Percentiles rank a stretch among this genome's conserved stretches.
Conservation (phyloP, 129 eudicot genomes). For the Lonicera japonica region DNA sequence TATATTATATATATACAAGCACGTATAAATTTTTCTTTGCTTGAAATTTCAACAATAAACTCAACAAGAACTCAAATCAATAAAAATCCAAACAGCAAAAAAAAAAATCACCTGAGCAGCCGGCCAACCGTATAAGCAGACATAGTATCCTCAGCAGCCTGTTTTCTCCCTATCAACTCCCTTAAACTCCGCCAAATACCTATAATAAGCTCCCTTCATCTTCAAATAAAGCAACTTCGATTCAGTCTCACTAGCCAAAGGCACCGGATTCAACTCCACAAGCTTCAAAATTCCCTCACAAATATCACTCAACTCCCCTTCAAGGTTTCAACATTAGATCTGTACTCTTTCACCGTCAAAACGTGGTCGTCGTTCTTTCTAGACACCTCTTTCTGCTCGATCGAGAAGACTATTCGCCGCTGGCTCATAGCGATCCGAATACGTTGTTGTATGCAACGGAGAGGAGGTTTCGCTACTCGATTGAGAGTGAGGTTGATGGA, state of each 20-base stretch:
- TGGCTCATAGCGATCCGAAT: conserved; percentile 79
- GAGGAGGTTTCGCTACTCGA: conserved; percentile 69
- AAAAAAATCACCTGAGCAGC: conserved; percentile 94
- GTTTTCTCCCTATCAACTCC: conserved; percentile 49
- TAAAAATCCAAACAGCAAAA: not conserved
- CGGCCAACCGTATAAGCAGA: too few species aligned
- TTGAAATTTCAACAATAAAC: too few species aligned
- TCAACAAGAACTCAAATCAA: too few species aligned
- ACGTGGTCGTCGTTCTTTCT: conserved; percentile 69
- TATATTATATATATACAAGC: too few species aligned
- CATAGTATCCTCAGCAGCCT: conserved; percentile 66
- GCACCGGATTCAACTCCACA: conserved; percentile 41
- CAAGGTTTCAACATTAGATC: conserved; percentile 64
- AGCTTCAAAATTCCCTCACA: conserved; percentile 52
- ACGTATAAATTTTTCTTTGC: too few species aligned
- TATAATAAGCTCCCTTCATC: conserved; percentile 79
- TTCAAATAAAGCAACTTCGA: conserved; percentile 68
- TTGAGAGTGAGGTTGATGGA: conserved; percentile 47
- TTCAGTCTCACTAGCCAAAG: conserved; percentile 47
- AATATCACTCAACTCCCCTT: conserved; percentile 37
- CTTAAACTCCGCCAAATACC: conserved; percentile 67
- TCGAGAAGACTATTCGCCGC: conserved; percentile 70
- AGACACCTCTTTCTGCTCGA: conserved; percentile 69
- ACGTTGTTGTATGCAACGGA: conserved; percentile 71
- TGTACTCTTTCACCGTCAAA: conserved; percentile 48